These are phyloP conservation scores for Artemisia tridentata DNA, from an alignment of 129 eudicot species.

Conservation along the genomic window DNA sequence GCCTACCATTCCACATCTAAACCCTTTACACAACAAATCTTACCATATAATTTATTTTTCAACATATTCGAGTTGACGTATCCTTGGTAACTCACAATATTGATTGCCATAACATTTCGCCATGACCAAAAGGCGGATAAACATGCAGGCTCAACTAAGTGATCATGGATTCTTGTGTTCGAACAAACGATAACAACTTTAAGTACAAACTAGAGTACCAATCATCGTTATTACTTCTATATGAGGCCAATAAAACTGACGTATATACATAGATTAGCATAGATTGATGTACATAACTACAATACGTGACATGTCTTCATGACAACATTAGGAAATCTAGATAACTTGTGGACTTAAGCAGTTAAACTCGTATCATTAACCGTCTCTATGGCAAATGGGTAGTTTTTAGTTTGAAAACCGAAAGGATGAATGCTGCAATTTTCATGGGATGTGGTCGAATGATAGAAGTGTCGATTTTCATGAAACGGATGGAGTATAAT, in stretches of 20 bases:
- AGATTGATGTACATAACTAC: no score
- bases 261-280: conserved; percentile 9
- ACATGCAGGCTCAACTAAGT: neutral
- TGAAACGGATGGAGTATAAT: conserved; percentile 35
- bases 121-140: conserved; percentile 8
- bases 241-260: conserved; percentile 7
- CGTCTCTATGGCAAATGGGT: neutral
- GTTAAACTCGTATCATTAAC: no score
- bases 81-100: neutral
- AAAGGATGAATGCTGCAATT: neutral
- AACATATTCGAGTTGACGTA: conserved; percentile 8
- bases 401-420: conserved; percentile 17
- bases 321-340: conserved; percentile 3
- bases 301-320: neutral
- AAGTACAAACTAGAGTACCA: neutral
- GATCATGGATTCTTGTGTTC: conserved; percentile 1
- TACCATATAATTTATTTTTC: conserved; percentile 19
- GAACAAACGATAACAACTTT: neutral
- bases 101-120: neutral
- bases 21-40: conserved; percentile 27
- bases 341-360: neutral
- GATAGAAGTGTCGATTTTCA: conserved; percentile 8
- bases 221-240: neutral
- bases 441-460: conserved; percentile 18
- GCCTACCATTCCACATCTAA: conserved; percentile 33